Percentiles rank a stretch among this genome's conserved stretches.
phyloP scores from a whole-genome alignment of 2,329 filamentous ascomycete genomes.

The Xylariaceae sp. region DNA sequence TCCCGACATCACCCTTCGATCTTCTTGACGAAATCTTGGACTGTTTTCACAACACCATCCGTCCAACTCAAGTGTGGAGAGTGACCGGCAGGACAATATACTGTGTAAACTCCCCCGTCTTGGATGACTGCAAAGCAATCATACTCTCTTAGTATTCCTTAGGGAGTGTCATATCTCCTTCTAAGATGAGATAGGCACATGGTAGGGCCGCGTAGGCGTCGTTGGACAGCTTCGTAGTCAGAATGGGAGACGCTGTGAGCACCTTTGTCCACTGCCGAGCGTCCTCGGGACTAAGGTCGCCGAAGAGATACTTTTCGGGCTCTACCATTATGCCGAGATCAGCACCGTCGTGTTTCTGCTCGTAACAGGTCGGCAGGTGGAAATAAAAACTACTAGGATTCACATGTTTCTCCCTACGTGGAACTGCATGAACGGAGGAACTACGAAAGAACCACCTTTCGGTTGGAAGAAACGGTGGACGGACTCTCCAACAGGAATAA shows the following conservation, averaged over 20 bases:
- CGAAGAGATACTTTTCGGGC: conserved; percentile 38
- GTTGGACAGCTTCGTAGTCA: conserved; percentile 39
- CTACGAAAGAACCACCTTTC: conserved; percentile 30
- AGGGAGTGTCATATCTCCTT: conserved; percentile 38
- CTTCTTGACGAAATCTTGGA: conserved; percentile 33
- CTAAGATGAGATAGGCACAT: conserved; percentile 42
- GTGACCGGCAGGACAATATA: conserved; percentile 39
- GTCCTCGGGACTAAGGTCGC: conserved; percentile 31
- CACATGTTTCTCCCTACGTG: conserved; percentile 32
- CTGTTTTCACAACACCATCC: conserved; percentile 30
- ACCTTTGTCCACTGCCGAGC: conserved; percentile 35
- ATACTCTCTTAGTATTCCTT: conserved; percentile 43
- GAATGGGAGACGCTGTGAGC: conserved; percentile 37
- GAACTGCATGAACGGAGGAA: conserved; percentile 38
- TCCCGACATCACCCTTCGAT: conserved; percentile 8
- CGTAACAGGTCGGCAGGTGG: not conserved
- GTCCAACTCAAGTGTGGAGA: conserved; percentile 44
- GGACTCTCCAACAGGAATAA: conserved; percentile 41
- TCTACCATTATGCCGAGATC: conserved; percentile 36
- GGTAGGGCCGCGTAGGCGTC: conserved; percentile 40
- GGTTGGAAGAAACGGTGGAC: conserved; percentile 41
- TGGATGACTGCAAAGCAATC: conserved; percentile 34
- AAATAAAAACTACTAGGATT: too few species aligned
- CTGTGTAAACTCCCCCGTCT: conserved; percentile 35
- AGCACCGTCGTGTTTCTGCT: conserved; percentile 24